Percentiles rank a stretch among this genome's conserved stretches.
phyloP scores from a whole-genome alignment of 2,329 filamentous ascomycete genomes.

The Colletotrichum eleusines region DNA sequence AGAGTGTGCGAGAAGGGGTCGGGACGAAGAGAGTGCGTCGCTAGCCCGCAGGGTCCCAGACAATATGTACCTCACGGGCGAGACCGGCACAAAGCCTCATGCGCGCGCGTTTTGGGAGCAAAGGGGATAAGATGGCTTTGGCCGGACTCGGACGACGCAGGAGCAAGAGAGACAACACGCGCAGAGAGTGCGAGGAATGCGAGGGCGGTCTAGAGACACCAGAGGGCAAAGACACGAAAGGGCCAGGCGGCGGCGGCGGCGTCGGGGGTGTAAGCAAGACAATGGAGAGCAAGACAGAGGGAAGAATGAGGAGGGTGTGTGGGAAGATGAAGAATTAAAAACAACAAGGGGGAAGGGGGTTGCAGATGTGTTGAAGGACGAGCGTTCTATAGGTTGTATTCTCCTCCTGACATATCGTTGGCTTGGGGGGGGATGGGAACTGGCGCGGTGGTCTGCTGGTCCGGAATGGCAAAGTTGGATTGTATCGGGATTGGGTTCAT shows the following conservation, averaged over 20 bases:
- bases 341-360: constrained; percentile 8
- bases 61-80: constrained; percentile 41
- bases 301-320: background rate
- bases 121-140: constrained; percentile 4
- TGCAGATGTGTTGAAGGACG: constrained; percentile 33
- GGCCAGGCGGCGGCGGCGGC: background rate
- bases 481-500: background rate
- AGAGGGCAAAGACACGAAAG: constrained; percentile 15
- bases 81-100: constrained; percentile 11
- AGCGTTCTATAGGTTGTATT: constrained; percentile 33
- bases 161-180: constrained; percentile 12
- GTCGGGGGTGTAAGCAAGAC: background rate
- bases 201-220: constrained; percentile 18
- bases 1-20: background rate
- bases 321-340: constrained; percentile 40
- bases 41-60: constrained; percentile 35
- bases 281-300: constrained; percentile 9
- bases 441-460: constrained; percentile 1
- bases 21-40: constrained; percentile 26
- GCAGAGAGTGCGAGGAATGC: constrained; percentile 8
- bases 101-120: constrained; percentile 3
- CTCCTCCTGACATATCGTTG: constrained; percentile 20
- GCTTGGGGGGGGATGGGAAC: constrained; percentile 8
- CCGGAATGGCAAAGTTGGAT: constrained; percentile 1
- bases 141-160: constrained; percentile 10